Evolutionary conservation across 306 rosid species (phyloP).

Genomic region (Acacia melanoxylon): DNA sequence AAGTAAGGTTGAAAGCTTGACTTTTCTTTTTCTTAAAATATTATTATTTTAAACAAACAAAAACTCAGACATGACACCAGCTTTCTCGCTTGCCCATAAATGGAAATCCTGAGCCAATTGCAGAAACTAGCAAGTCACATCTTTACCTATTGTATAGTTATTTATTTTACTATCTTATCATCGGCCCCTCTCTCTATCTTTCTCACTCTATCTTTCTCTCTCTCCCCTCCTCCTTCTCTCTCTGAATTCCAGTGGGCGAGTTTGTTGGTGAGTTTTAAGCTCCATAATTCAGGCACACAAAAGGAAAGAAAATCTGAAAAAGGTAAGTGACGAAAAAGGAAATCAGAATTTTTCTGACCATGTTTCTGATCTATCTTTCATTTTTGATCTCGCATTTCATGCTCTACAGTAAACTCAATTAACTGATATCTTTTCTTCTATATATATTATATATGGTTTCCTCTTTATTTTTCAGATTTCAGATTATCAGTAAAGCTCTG

Average conservation of each 20-base stretch:
- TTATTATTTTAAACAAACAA: neutral
- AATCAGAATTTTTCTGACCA: neutral
- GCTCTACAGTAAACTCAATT: neutral
- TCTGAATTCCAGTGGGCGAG: neutral
- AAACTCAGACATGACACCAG: neutral
- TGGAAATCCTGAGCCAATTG: neutral
- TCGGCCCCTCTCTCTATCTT: neutral
- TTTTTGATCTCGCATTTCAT: neutral
- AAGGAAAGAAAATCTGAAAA: neutral
- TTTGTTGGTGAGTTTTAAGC: neutral
- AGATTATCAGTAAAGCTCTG: neutral
- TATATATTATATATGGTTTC: neutral
- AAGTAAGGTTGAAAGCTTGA: neutral
- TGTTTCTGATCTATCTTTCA: neutral
- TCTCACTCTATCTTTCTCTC: neutral
- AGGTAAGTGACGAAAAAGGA: neutral
- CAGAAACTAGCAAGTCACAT: neutral
- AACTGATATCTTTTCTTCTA: neutral
- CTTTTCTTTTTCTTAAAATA: neutral
- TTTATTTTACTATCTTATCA: neutral
- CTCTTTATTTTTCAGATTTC: neutral
- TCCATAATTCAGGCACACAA: neutral
- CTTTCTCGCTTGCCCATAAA: constrained; percentile 8
- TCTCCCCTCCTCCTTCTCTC: neutral
- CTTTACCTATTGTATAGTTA: neutral